Evolutionary conservation across 164 flowering plant species (phyloP).

Genomic region (Vitis rotundifolia): DNA sequence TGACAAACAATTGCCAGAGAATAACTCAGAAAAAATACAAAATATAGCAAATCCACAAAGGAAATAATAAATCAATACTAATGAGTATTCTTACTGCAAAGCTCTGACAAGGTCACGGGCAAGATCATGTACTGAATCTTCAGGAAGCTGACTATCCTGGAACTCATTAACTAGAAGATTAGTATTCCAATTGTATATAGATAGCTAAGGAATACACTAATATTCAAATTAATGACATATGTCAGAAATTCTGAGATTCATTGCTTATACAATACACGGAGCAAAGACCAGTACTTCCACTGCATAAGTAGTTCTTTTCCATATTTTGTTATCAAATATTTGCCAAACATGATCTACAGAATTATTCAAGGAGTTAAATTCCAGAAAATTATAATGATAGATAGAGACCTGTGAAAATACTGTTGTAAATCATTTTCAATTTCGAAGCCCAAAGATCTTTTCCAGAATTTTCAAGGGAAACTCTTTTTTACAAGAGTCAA

Average conservation of each 20-base stretch:
- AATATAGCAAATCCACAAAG: background rate
- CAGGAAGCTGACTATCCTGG: conserved; percentile 89
- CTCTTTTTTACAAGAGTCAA: no score
- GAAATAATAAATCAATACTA: background rate
- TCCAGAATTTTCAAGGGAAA: no score
- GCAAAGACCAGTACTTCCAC: no score
- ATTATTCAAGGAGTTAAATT: no score
- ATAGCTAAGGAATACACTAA: background rate
- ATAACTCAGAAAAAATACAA: conserved; percentile 13
- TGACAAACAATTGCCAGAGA: conserved; percentile 23
- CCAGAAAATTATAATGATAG: no score
- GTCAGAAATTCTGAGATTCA: background rate
- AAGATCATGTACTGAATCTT: conserved; percentile 87
- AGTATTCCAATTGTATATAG: background rate
- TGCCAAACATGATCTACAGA: no score
- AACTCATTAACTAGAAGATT: conserved; percentile 8
- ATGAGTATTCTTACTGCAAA: conserved; percentile 60
- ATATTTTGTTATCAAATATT: no score
- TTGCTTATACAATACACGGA: no score
- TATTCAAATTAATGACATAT: background rate
- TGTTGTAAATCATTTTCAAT: no score
- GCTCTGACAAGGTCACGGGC: conserved; percentile 73
- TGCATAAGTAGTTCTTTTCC: no score
- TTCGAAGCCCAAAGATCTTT: no score
- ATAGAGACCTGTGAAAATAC: no score